These are phyloP conservation scores for Cyclospora cayetanensis DNA, from an alignment of 169 alveolate genomes.

Conservation along the genomic window DNA sequence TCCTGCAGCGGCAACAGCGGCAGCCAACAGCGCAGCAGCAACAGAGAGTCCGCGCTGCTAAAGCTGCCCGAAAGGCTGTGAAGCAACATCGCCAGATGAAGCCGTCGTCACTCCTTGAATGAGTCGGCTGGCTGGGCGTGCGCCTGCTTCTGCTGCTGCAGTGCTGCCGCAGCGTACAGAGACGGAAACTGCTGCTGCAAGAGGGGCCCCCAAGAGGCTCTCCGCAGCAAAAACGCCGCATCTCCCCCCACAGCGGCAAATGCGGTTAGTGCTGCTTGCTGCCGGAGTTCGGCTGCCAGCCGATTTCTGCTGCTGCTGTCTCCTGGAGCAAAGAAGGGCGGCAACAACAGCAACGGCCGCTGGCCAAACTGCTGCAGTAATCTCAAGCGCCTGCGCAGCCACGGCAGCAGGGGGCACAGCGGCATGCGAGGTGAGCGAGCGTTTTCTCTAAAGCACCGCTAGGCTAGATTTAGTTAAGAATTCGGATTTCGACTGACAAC, in stretches of 20 bases:
- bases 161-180: background rate
- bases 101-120: background rate
- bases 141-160: background rate
- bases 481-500: background rate
- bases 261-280: background rate
- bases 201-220: background rate
- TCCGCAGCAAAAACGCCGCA: background rate
- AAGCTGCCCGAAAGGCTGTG: background rate
- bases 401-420: background rate
- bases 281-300: background rate
- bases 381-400: too few species aligned
- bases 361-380: too few species aligned
- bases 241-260: background rate
- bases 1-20: conserved; percentile 41
- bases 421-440: background rate
- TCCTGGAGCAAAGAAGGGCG: background rate
- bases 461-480: too few species aligned
- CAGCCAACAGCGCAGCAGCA: conserved; percentile 26
- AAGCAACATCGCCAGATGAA: conserved; percentile 30
- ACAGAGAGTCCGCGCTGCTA: background rate
- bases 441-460: background rate
- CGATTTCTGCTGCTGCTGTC: conserved; percentile 3
- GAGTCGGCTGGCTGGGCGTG: conserved; percentile 18
- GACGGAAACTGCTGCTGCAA: background rate
- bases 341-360: too few species aligned